Base-by-base conservation (phyloP, 2,329 filamentous ascomycete genomes). In the Zelopaecilomyces penicillatus region DNA sequence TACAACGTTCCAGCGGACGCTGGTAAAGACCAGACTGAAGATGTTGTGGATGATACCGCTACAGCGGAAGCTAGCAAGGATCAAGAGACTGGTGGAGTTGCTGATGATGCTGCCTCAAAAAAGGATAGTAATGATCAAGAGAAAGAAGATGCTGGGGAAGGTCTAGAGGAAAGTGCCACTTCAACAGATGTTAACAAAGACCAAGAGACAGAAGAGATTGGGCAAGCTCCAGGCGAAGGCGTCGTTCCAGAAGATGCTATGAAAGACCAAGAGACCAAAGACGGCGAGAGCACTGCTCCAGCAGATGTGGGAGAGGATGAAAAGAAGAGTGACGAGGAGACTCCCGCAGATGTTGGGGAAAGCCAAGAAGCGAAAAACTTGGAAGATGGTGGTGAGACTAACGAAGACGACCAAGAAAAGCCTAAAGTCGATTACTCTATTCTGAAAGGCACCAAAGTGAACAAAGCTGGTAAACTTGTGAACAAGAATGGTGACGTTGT, bases 381-480 rank as follows among this genome's bases (percentile, higher is more conserved):
- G 11, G 39, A 34, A 32, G 39, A 31, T 28, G 28, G 30, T 5
- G 41, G 44, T n/a, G 47, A 53, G 31, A 48, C 52, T 31, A 49
- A 49, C 26, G 42, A 54, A 45, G 53, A 56, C 36, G 47, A 57
- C 35, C 50, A 57, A 27, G 50, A 47, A 19, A 50, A 55, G 29
- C 49, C 54, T 12, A 44, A 47, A 6, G 50, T 68, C 8, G 74
- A 78, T 53, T 70, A 70, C 45, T 71, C 71, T 1, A 54, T 68
- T 12, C 69, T 81, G 31, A 71, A 74, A 47, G 70, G 68, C 46
- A 69, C 69, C 60, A 76, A 70, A 50, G 73, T 81, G 53, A 80
- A 80, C 65, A 80, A 81, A 59, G 57, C 65, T 7, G 77, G 77
- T 41, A 79, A 80, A 43, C 67, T 80, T 19, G 70, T 80, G 41